A percentile compares a stretch with the other conserved stretches of the same genome.
Conservation (phyloP, 495 filamentous ascomycete genomes). For the Letharia lupina region DNA sequence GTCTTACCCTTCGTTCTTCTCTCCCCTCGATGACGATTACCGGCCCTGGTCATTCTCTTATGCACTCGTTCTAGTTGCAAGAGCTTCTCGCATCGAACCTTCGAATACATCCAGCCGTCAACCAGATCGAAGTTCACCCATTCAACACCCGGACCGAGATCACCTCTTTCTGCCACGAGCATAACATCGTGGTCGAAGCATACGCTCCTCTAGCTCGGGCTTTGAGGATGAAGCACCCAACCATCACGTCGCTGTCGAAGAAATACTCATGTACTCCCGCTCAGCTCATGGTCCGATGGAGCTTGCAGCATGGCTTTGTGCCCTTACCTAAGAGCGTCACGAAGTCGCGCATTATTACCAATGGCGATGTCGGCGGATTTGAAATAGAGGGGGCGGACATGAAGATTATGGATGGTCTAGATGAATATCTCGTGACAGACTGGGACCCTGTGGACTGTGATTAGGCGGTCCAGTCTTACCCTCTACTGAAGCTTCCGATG, state of each 20-base stretch:
- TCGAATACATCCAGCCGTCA: slow-evolving; percentile 46
- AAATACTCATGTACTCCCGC: slow-evolving; percentile 53
- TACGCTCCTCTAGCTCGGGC: slow-evolving; percentile 56
- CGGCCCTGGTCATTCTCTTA: slow-evolving; percentile 1
- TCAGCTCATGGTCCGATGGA: slow-evolving; percentile 59
- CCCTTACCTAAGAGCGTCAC: slow-evolving; percentile 73
- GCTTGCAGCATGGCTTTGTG: slow-evolving; percentile 58
- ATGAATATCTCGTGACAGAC: slow-evolving; percentile 48
- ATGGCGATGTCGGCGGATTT: slow-evolving; percentile 50
- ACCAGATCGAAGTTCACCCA: slow-evolving; percentile 64
- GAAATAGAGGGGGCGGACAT: slow-evolving; percentile 47
- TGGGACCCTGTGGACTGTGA: slow-evolving; percentile 35
- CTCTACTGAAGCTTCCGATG: not conserved
- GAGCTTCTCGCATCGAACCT: slow-evolving; percentile 52
- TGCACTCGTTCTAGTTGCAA: slow-evolving; percentile 38
- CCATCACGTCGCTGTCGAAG: slow-evolving; percentile 40
- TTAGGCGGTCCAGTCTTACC: slow-evolving; percentile 4
- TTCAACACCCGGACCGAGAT: slow-evolving; percentile 57
- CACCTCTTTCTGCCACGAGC: slow-evolving; percentile 43
- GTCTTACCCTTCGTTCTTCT: slow-evolving; percentile 19
- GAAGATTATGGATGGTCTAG: slow-evolving; percentile 25
- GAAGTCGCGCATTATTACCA: slow-evolving; percentile 54
- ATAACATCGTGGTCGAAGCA: slow-evolving; percentile 53
- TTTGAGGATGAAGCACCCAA: slow-evolving; percentile 41
- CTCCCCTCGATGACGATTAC: not conserved